Conservation (phyloP, 768 basidiomycete genomes). For the Dacryopinax primogenitus region DNA sequence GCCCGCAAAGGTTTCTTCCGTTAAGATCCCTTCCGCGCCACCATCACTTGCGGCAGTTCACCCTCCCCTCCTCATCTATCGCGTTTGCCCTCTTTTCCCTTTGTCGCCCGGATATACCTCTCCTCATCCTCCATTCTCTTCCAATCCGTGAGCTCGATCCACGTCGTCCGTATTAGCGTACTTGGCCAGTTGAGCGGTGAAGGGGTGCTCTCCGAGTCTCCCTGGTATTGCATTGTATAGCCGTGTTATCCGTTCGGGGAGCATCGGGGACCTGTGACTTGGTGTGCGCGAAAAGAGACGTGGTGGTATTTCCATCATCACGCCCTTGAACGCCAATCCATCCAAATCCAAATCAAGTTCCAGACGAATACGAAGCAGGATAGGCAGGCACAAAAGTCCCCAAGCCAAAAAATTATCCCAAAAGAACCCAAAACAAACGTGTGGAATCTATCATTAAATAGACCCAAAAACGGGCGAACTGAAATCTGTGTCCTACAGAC, state of each 20-base stretch:
- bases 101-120: neutral
- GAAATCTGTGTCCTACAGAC: slow-evolving; percentile 4
- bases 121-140: neutral
- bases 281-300: neutral
- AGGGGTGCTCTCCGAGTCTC: neutral
- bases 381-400: neutral
- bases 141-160: neutral
- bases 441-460: neutral
- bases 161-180: neutral
- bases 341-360: neutral
- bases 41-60: neutral
- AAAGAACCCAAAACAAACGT: slow-evolving; percentile 8
- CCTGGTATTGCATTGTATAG: slow-evolving; percentile 1
- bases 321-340: neutral
- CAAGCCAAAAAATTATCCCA: neutral
- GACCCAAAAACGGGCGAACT: neutral
- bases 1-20: slow-evolving; percentile 2
- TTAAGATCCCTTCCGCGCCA: neutral
- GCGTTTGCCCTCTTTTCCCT: neutral
- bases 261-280: neutral
- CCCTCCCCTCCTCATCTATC: neutral
- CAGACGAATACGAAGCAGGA: neutral
- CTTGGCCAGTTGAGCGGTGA: neutral
- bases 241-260: neutral
- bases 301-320: neutral